Percentiles rank a stretch among this genome's conserved stretches.
phyloP scores from a whole-genome alignment of 2,329 filamentous ascomycete genomes.

The Xylaria sp. region DNA sequence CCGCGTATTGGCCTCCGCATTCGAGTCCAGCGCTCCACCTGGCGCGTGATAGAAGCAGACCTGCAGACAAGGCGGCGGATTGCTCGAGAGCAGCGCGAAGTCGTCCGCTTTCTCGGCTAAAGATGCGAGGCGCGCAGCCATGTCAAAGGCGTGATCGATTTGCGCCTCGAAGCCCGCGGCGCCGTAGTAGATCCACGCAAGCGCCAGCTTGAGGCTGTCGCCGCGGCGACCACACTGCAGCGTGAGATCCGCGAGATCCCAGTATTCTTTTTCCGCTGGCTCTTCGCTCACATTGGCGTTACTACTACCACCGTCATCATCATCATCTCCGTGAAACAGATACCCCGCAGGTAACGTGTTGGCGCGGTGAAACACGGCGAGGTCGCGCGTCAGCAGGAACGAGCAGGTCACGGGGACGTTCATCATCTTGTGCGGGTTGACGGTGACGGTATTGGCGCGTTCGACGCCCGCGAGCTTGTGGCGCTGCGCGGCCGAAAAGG shows the following conservation, averaged over 20 bases:
- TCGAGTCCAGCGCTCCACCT: constrained; percentile 59
- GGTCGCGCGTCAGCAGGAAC: constrained; percentile 83
- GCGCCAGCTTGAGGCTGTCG: constrained; percentile 86
- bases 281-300: constrained; percentile 1
- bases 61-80: constrained; percentile 88
- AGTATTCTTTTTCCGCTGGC: constrained; percentile 65
- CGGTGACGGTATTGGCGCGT: constrained; percentile 81
- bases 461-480: constrained; percentile 75
- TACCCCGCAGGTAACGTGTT: constrained; percentile 92
- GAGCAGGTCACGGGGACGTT: constrained; percentile 90
- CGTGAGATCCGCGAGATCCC: constrained; percentile 92
- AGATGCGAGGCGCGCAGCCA: constrained; percentile 74
- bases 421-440: constrained; percentile 98
- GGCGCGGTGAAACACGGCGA: constrained; percentile 80
- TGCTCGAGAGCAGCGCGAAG: constrained; percentile 77
- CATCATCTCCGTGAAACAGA: constrained; percentile 72
- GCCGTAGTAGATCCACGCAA: constrained; percentile 92
- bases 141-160: constrained; percentile 77
- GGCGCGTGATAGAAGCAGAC: constrained; percentile 92
- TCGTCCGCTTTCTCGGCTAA: constrained; percentile 65
- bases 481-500: constrained; percentile 74
- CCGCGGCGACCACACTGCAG: constrained; percentile 91
- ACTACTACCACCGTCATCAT: constrained; percentile 44
- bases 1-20: constrained; percentile 59
- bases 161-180: constrained; percentile 75